Percentiles rank a stretch among this genome's conserved stretches.
Conservation (phyloP, 2,329 filamentous ascomycete genomes). For the Knoxdaviesia capensis region DNA sequence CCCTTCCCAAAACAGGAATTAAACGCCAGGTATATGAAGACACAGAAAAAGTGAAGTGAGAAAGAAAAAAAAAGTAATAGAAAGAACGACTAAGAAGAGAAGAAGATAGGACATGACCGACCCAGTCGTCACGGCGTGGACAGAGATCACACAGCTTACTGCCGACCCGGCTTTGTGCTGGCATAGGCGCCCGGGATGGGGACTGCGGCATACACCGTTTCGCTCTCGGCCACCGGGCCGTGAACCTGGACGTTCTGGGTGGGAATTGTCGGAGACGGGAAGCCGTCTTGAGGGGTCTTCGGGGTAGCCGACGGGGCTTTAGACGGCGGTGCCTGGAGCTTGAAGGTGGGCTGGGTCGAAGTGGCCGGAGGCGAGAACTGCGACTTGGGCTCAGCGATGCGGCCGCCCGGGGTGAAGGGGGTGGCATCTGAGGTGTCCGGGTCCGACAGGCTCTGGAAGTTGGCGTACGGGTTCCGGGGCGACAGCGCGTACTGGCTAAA, state of each 20-base stretch:
- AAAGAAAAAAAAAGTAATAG: slow-evolving; percentile 1
- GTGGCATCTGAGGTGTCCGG: slow-evolving; percentile 13
- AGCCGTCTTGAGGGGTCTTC: slow-evolving; percentile 40
- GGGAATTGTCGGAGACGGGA: slow-evolving; percentile 28
- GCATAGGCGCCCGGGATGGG: slow-evolving; percentile 77
- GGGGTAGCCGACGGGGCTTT: slow-evolving; percentile 64
- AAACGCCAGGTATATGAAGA: not conserved
- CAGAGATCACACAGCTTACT: not conserved
- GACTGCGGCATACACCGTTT: slow-evolving; percentile 68
- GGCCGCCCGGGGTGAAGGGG: slow-evolving; percentile 31
- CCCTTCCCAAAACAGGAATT: not conserved
- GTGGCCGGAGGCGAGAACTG: slow-evolving; percentile 28
- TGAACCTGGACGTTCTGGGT: slow-evolving; percentile 35
- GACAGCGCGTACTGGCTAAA: slow-evolving; percentile 30
- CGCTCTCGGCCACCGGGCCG: slow-evolving; percentile 51
- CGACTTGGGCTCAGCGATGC: slow-evolving; percentile 42
- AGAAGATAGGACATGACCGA: not conserved
- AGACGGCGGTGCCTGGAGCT: slow-evolving; percentile 65
- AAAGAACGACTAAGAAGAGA: not conserved
- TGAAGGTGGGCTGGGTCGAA: slow-evolving; percentile 45
- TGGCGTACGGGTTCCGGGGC: slow-evolving; percentile 37
- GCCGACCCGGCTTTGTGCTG: slow-evolving; percentile 6
- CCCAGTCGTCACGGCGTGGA: not conserved
- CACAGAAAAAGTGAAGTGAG: not conserved
- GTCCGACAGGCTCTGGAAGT: slow-evolving; percentile 29